Evolutionary conservation across 2,329 filamentous ascomycete species (phyloP), one percentile per base, ranked within the genome.

Genomic region (Dryadomyces quercus-mongolicae): DNA sequence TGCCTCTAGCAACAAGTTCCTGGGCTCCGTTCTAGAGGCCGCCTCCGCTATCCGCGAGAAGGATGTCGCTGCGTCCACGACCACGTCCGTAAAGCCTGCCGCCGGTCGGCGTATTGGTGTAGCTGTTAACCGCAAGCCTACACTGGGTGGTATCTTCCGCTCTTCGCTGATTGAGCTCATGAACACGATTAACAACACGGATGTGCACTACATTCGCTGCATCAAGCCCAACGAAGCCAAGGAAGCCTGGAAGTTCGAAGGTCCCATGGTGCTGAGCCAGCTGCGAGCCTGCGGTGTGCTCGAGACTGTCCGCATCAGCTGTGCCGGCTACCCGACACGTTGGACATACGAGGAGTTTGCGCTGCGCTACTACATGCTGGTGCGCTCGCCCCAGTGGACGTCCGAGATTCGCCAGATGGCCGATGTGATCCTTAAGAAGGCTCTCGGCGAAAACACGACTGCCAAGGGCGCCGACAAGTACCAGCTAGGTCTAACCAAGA

Each of bases 291-390:
- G 93, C 72, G 93, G 93, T 91, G 94, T 98, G 42, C 80, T 98
- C 56, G 93, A 98, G 72, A 98, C 93, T 4, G 93, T 98, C 55
- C 84, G 93, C 66, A 98, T 98, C 70, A 95, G 90, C 72, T 94
- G 88, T 67, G 93, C 93, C 59, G 93, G 93, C 58, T 98, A 98
- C 66, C 93, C 93, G 16, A 97, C 93, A 48, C 80, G 93, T 67
- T 98, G 93, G 94, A 97, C 93, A 0, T 98, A 96, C 66, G 93
- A 98, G 66, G 93, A 98, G 67, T 98, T 98, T 69, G 93, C 93
- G 18, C 75, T 96, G 56, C 84, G 93, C 57, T 98, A 98, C 74
- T 98, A 98, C 74, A 96, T 98, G 89, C 76, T 98, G 59, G 88
- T 95, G 49, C 89, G 85, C 51, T 97, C 93, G 4, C 77, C 78